Conservation (phyloP, 2,329 filamentous ascomycete genomes). For the Fonsecaea nubica region DNA sequence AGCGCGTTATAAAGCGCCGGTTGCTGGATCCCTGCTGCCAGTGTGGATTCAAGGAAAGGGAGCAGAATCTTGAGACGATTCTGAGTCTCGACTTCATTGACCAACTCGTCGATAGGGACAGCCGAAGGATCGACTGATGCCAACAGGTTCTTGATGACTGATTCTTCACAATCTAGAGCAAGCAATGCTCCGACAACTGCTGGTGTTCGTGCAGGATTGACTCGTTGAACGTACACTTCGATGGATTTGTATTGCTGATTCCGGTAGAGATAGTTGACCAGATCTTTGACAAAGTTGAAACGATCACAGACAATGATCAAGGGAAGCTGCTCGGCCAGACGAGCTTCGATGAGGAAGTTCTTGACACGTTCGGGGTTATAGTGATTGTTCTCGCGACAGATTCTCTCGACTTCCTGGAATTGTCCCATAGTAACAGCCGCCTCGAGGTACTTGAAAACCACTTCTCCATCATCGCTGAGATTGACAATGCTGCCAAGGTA, state of each 20-base stretch:
- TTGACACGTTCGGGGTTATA: slow-evolving; percentile 96
- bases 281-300: slow-evolving; percentile 98
- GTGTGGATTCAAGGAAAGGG: slow-evolving; percentile 91
- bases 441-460: slow-evolving; percentile 99
- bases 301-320: slow-evolving; percentile 98
- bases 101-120: slow-evolving; percentile 93
- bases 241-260: slow-evolving; percentile 99
- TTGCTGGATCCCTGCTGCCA: slow-evolving; percentile 90
- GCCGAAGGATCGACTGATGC: slow-evolving; percentile 80
- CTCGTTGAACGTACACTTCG: slow-evolving; percentile 95
- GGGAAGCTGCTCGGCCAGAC: slow-evolving; percentile 87
- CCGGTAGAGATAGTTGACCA: slow-evolving; percentile 96
- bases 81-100: slow-evolving; percentile 90
- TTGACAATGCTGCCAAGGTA: slow-evolving; percentile 98
- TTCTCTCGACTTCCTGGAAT: slow-evolving; percentile 93
- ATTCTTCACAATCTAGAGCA: slow-evolving; percentile 96
- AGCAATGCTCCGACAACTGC: slow-evolving; percentile 91
- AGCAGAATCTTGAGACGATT: slow-evolving; percentile 95
- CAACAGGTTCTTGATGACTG: slow-evolving; percentile 91
- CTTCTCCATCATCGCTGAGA: slow-evolving; percentile 90
- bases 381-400: slow-evolving; percentile 89
- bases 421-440: slow-evolving; percentile 93
- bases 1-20: slow-evolving; percentile 96
- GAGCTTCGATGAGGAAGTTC: slow-evolving; percentile 98
- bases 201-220: slow-evolving; percentile 89